Percentiles rank a stretch among this genome's conserved stretches.
Evolutionary conservation across 176 grass and related monocot species (phyloP).

Genomic region (Alloteropsis semialata): DNA sequence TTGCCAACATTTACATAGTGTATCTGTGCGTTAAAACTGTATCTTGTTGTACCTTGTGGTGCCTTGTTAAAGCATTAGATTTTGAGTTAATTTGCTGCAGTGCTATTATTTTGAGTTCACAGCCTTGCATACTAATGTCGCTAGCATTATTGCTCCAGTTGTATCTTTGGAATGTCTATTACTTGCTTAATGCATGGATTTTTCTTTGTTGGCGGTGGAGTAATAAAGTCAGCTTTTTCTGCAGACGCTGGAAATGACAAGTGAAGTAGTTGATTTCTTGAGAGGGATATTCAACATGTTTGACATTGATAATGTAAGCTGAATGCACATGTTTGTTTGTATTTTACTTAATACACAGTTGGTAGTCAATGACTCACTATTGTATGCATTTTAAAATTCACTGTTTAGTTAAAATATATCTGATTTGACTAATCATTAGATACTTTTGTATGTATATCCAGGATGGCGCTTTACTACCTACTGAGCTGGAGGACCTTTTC

Average conservation of each 20-base stretch:
- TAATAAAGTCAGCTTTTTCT: slow-evolving; percentile 23
- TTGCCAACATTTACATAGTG: neutral
- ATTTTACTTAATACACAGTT: neutral
- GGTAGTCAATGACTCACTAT: neutral
- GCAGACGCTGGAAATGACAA: slow-evolving; percentile 86
- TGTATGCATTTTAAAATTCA: neutral
- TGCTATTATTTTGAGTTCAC: neutral
- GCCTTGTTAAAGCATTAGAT: neutral
- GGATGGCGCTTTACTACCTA: slow-evolving; percentile 80
- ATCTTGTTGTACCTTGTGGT: neutral
- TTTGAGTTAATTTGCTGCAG: neutral
- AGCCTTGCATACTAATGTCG: neutral
- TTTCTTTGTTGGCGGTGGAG: neutral
- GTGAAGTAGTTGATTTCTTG: slow-evolving; percentile 73
- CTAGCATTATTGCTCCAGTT: neutral
- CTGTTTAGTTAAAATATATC: neutral
- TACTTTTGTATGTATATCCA: slow-evolving; percentile 32
- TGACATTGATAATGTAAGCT: slow-evolving; percentile 84
- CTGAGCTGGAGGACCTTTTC: slow-evolving; percentile 94
- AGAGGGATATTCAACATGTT: slow-evolving; percentile 82
- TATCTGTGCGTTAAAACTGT: neutral
- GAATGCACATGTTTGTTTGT: neutral
- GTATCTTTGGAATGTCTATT: neutral
- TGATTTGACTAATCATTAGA: neutral
- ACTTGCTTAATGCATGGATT: neutral